Evolutionary conservation across 192 early-diverging fungal species (phyloP).

Genomic region (Dissophora globulifera): DNA sequence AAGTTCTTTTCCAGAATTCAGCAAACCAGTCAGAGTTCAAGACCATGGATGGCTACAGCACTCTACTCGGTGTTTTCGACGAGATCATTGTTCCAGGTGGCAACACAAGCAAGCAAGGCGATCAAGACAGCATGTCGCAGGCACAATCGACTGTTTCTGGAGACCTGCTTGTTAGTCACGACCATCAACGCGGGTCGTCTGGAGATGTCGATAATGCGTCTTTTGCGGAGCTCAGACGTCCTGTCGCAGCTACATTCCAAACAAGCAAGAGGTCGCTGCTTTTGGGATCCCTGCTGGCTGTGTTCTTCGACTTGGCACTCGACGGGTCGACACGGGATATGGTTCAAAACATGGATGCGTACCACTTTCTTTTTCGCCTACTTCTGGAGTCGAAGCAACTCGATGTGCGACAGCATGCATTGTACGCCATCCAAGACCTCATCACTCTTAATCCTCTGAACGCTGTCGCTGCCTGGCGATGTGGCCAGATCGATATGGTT

Average conservation of each 20-base stretch:
- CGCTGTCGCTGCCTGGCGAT: constrained; percentile 52
- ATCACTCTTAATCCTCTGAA: constrained; percentile 48
- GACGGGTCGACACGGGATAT: constrained; percentile 47
- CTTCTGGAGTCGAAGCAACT: constrained; percentile 47
- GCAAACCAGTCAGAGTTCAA: constrained; percentile 47
- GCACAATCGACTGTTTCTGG: not conserved
- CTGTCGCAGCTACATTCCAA: not conserved
- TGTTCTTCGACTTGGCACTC: constrained; percentile 42
- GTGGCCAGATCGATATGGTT: constrained; percentile 40
- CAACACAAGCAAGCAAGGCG: not conserved
- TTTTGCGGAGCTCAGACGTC: not conserved
- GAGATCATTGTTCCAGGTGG: constrained; percentile 33
- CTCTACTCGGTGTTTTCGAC: constrained; percentile 46
- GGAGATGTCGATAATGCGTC: not conserved
- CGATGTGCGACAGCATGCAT: constrained; percentile 51
- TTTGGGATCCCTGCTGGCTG: constrained; percentile 27
- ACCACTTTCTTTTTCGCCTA: constrained; percentile 45
- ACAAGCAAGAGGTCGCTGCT: constrained; percentile 30
- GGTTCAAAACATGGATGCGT: constrained; percentile 48
- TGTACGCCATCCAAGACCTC: constrained; percentile 54
- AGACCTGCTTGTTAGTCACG: not conserved
- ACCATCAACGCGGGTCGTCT: not conserved
- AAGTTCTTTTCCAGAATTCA: constrained; percentile 50
- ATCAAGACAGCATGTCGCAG: not conserved
- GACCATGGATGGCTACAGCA: constrained; percentile 47